Evolutionary conservation across 169 alveolate species (phyloP).

Genomic region (Theileria annulata): DNA sequence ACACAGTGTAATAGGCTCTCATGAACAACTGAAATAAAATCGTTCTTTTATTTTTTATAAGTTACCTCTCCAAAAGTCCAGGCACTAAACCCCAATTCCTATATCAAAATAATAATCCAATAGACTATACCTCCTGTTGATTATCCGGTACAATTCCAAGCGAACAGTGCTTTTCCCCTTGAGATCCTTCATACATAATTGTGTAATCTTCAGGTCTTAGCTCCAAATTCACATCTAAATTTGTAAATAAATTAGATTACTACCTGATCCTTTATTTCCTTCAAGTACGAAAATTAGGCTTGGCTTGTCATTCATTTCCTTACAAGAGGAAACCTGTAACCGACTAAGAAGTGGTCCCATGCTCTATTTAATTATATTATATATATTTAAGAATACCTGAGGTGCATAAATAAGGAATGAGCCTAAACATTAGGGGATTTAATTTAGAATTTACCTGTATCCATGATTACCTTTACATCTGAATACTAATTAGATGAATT

Average conservation of each 20-base stretch:
- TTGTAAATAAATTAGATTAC: not conserved
- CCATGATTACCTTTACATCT: constrained; percentile 57
- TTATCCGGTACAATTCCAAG: constrained; percentile 74
- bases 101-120: not conserved
- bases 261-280: constrained; percentile 13
- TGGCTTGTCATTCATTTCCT: constrained; percentile 26
- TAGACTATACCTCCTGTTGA: constrained; percentile 59
- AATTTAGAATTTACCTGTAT: constrained; percentile 27
- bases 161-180: constrained; percentile 59
- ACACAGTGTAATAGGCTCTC: constrained; percentile 74
- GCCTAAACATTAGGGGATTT: constrained; percentile 29
- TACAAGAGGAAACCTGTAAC: constrained; percentile 33
- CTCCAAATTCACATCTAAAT: constrained; percentile 53
- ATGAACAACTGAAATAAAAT: constrained; percentile 59
- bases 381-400: constrained; percentile 19
- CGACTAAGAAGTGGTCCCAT: constrained; percentile 26
- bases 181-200: constrained; percentile 50
- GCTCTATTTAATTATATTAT: not conserved
- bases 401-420: constrained; percentile 63
- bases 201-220: constrained; percentile 76
- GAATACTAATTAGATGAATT: not conserved
- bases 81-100: constrained; percentile 61
- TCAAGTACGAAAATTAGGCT: constrained; percentile 35
- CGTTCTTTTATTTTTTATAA: not conserved
- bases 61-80: constrained; percentile 70